Percentiles rank a stretch among this genome's conserved stretches.
phyloP scores from a whole-genome alignment of 257 asterid species.

The Solanum bulbocastanum region DNA sequence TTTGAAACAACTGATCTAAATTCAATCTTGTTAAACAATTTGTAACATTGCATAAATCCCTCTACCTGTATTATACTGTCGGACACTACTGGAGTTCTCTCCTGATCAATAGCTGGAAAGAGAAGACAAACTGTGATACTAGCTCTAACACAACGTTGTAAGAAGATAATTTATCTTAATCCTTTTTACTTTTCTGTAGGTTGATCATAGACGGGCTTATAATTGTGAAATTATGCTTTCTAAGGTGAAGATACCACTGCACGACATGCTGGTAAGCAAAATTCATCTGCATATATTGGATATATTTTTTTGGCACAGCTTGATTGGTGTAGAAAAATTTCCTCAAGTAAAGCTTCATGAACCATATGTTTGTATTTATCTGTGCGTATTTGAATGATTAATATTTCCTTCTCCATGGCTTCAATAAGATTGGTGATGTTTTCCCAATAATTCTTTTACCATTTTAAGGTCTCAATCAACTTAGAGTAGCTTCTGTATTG shows the following conservation, averaged over 20 bases:
- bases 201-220: constrained; percentile 81
- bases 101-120: not conserved
- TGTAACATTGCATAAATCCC: not conserved
- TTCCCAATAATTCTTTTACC: not conserved
- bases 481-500: not conserved
- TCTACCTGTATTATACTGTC: not conserved
- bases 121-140: not conserved
- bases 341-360: not conserved
- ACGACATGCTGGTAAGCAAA: constrained; percentile 22
- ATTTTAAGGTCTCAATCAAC: not conserved
- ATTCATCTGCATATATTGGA: not conserved
- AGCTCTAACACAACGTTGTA: not conserved
- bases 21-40: not conserved
- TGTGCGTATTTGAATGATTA: not conserved
- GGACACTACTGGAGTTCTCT: not conserved
- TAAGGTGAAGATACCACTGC: constrained; percentile 77
- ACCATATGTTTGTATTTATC: not conserved
- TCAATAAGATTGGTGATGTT: not conserved
- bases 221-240: constrained; percentile 91
- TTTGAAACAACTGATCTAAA: not conserved
- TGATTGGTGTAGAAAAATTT: too few species aligned
- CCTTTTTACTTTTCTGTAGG: constrained; percentile 30
- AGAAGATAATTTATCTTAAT: not conserved
- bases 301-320: not conserved
- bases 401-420: not conserved